These are phyloP conservation scores for Candida hungchunana DNA, from an alignment of 805 yeast species.

Conservation along the genomic window DNA sequence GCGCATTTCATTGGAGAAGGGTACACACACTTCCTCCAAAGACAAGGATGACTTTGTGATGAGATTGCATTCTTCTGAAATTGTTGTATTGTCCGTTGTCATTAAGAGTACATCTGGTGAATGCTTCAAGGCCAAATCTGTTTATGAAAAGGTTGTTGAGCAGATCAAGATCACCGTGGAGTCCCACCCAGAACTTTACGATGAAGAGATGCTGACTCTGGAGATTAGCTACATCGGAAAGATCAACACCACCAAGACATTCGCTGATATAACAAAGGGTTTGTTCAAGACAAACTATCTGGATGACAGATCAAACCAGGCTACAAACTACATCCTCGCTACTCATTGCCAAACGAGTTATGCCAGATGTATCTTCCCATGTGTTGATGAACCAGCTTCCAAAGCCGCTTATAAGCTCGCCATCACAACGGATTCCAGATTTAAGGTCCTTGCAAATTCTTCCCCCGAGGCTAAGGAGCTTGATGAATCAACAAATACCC, in stretches of 20 bases:
- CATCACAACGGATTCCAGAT: constrained; percentile 40
- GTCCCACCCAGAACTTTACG: constrained; percentile 6
- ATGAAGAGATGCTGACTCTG: constrained; percentile 8
- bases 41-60: constrained; percentile 22
- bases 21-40: constrained; percentile 5
- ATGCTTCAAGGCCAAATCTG: constrained; percentile 34
- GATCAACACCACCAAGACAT: constrained; percentile 30
- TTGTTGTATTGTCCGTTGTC: constrained; percentile 25
- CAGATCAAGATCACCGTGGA: constrained; percentile 21
- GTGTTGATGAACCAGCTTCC: constrained; percentile 58
- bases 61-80: constrained; percentile 32
- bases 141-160: constrained; percentile 28
- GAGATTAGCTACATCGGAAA: constrained; percentile 19
- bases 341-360: constrained; percentile 72
- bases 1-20: constrained; percentile 26
- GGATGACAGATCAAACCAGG: constrained; percentile 43
- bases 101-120: constrained; percentile 15
- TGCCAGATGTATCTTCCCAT: constrained; percentile 62
- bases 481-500: constrained; percentile 23
- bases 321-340: constrained; percentile 52
- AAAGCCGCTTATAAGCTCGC: constrained; percentile 50
- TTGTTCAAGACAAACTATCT: constrained; percentile 64
- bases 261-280: constrained; percentile 56
- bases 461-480: constrained; percentile 28
- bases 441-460: constrained; percentile 50